Conservation (phyloP, 2,329 filamentous ascomycete genomes). For the Lecanosticta acicola region DNA sequence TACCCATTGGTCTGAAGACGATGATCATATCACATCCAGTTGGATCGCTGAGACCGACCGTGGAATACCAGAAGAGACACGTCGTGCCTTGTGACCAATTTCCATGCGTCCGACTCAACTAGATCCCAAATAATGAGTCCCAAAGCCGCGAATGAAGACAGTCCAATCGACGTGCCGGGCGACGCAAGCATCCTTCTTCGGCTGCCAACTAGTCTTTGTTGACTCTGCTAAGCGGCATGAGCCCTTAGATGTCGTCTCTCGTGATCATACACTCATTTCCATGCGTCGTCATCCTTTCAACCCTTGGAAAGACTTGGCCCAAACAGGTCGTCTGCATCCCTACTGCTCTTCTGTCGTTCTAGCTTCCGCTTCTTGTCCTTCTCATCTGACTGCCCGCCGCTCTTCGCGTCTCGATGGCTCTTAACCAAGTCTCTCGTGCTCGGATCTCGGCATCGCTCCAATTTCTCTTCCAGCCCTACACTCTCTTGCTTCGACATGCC, state of each 20-base stretch:
- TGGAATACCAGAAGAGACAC: not conserved
- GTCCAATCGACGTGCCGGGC: too few relatives aligned
- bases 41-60: not conserved
- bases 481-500: conserved; percentile 31
- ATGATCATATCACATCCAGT: not conserved
- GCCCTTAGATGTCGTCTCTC: too few relatives aligned
- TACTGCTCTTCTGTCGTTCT: conserved; percentile 37
- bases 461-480: conserved; percentile 54
- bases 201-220: too few relatives aligned
- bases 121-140: too few relatives aligned
- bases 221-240: too few relatives aligned
- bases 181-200: too few relatives aligned
- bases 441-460: conserved; percentile 68
- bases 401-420: conserved; percentile 57
- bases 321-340: conserved; percentile 41
- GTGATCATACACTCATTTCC: not conserved
- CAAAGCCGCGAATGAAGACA: too few relatives aligned
- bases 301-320: conserved; percentile 31
- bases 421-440: conserved; percentile 67
- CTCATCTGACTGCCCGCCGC: conserved; percentile 37
- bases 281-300: not conserved
- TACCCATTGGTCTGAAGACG: not conserved
- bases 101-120: not conserved
- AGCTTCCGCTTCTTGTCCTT: conserved; percentile 43
- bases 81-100: not conserved